Percentiles rank a stretch among this genome's conserved stretches.
Conservation (phyloP, 192 early-diverging fungal genomes). For the Coemansia sp. region DNA sequence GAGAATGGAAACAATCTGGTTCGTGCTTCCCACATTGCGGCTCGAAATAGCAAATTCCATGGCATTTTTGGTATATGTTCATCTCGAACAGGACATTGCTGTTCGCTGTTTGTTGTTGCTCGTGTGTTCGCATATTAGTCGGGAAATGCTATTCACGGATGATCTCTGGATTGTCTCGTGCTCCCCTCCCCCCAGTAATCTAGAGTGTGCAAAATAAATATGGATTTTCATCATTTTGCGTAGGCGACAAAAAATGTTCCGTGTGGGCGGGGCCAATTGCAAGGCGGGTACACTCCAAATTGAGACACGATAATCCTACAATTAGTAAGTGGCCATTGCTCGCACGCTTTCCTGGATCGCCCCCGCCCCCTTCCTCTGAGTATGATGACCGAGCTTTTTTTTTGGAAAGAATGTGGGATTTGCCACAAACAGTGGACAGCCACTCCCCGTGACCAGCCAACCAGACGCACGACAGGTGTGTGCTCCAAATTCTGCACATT, state of each 20-base stretch:
- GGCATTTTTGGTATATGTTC: not conserved
- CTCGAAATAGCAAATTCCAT: not conserved
- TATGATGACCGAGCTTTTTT: not conserved
- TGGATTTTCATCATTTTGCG: not conserved
- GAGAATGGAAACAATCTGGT: not conserved
- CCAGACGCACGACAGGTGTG: not conserved
- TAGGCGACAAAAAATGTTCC: not conserved
- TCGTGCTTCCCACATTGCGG: not conserved
- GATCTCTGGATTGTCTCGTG: not conserved
- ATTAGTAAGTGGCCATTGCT: not conserved
- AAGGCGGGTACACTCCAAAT: no score
- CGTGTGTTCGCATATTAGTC: not conserved
- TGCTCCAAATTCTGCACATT: not conserved
- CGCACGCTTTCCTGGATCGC: not conserved
- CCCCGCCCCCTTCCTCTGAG: not conserved
- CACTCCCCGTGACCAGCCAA: slow-evolving; percentile 6
- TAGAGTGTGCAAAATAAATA: not conserved
- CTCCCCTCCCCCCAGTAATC: not conserved
- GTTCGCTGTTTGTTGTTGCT: not conserved
- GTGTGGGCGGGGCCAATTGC: not conserved
- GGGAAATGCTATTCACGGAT: not conserved
- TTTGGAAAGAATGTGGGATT: not conserved
- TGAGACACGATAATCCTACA: not conserved
- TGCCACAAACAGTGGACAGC: not conserved
- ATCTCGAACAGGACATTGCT: not conserved